phyloP scores from a whole-genome alignment of 345 rosid genomes.

The Raphanus raphanistrum region DNA sequence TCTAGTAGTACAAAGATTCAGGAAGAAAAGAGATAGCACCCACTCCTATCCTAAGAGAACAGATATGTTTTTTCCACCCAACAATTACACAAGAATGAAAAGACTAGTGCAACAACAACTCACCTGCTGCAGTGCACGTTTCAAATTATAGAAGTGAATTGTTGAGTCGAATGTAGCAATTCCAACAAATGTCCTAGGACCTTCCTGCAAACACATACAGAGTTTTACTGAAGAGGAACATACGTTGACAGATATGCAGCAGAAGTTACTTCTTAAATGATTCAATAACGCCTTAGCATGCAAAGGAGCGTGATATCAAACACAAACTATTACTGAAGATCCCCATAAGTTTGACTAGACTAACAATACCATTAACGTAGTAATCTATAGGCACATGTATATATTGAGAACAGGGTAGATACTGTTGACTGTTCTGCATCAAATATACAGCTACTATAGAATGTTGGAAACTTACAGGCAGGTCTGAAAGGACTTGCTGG shows the following conservation, averaged over 20 bases:
- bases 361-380: conserved; percentile 1
- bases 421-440: conserved; percentile 5
- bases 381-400: not conserved
- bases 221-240: conserved; percentile 13
- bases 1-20: conserved; percentile 9
- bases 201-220: conserved; percentile 65
- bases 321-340: conserved; percentile 16
- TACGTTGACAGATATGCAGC: conserved; percentile 15
- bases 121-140: conserved; percentile 94
- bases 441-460: not conserved
- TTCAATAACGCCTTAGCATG: conserved; percentile 10
- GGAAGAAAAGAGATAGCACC: conserved; percentile 15
- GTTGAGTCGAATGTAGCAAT: conserved; percentile 97
- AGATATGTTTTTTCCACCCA: conserved; percentile 10
- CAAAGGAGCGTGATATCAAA: conserved; percentile 1
- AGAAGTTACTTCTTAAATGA: conserved; percentile 5
- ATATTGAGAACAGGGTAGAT: not conserved
- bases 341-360: conserved; percentile 2
- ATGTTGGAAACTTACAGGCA: conserved; percentile 68
- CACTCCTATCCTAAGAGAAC: conserved; percentile 4
- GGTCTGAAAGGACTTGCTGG: conserved; percentile 86
- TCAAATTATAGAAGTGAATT: conserved; percentile 88
- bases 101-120: conserved; percentile 22
- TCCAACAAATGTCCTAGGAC: conserved; percentile 94
- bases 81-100: conserved; percentile 9